A percentile compares a stretch with the other conserved stretches of the same genome.
phyloP scores from a whole-genome alignment of 2,329 filamentous ascomycete genomes.

The Cercospora sp. region DNA sequence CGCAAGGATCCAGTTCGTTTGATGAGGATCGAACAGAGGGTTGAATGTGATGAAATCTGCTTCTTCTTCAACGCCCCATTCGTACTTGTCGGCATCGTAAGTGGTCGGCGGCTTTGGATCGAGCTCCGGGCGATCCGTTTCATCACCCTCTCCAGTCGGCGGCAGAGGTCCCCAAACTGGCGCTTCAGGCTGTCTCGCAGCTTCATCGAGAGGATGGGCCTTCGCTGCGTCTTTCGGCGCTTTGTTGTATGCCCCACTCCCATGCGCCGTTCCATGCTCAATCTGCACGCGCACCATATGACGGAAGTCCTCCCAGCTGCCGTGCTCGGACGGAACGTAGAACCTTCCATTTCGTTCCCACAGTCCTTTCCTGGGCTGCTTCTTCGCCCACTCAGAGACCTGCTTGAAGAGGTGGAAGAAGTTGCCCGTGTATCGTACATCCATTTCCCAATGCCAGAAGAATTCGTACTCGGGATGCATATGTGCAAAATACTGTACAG shows the following conservation, averaged over 20 bases:
- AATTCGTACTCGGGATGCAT: conserved; percentile 85
- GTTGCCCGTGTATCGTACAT: conserved; percentile 85
- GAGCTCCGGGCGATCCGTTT: conserved; percentile 53
- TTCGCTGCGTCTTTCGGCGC: conserved; percentile 33
- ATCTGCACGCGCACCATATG: conserved; percentile 64
- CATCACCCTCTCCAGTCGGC: conserved; percentile 44
- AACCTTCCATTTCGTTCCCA: conserved; percentile 79
- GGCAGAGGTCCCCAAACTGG: conserved; percentile 52
- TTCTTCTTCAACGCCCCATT: conserved; percentile 69
- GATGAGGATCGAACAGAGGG: conserved; percentile 70
- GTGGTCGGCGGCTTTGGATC: conserved; percentile 56
- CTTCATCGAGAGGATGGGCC: conserved; percentile 46
- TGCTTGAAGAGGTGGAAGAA: conserved; percentile 77
- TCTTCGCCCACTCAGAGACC: conserved; percentile 64
- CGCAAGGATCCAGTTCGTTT: conserved; percentile 71
- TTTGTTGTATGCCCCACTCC: conserved; percentile 47
- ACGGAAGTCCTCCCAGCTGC: conserved; percentile 70
- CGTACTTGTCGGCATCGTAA: conserved; percentile 57
- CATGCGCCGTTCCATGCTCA: conserved; percentile 51
- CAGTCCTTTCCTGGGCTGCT: conserved; percentile 68
- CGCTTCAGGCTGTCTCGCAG: conserved; percentile 44
- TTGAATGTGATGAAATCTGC: conserved; percentile 77
- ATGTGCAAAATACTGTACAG: conserved; percentile 89
- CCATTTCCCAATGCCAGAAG: conserved; percentile 97
- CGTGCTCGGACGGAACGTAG: conserved; percentile 71